phyloP scores from a whole-genome alignment of 441 rosid genomes.

The Viola pubescens region DNA sequence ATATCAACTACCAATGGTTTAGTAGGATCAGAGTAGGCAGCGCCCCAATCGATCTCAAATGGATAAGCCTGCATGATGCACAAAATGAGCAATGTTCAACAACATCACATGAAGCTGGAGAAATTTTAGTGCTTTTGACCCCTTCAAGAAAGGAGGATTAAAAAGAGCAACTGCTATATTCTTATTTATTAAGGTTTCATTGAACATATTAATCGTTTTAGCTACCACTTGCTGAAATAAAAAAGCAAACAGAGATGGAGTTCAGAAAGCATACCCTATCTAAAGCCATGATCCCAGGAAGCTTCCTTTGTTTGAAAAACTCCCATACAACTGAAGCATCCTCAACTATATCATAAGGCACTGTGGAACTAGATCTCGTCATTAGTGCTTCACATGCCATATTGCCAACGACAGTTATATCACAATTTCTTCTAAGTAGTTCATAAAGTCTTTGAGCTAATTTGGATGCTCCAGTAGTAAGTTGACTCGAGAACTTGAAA shows the following conservation, averaged over 20 bases:
- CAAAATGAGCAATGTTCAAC: slow-evolving; percentile 7
- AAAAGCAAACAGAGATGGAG: slow-evolving; percentile 9
- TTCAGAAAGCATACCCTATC: slow-evolving; percentile 43
- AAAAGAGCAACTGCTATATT: slow-evolving; percentile 1
- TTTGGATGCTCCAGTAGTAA: slow-evolving; percentile 31
- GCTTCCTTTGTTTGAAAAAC: slow-evolving; percentile 56
- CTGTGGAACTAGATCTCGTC: slow-evolving; percentile 23
- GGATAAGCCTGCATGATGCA: slow-evolving; percentile 55
- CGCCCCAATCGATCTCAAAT: slow-evolving; percentile 46
- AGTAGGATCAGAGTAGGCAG: slow-evolving; percentile 33
- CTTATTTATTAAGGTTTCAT: not conserved
- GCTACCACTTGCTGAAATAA: slow-evolving; percentile 2
- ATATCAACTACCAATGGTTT: slow-evolving; percentile 61
- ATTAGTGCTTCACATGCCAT: slow-evolving; percentile 35
- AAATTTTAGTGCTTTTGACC: not conserved
- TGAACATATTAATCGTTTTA: not conserved
- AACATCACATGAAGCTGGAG: slow-evolving; percentile 6
- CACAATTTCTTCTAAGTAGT: slow-evolving; percentile 28
- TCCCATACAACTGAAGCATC: slow-evolving; percentile 56
- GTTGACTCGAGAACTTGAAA: slow-evolving; percentile 30
- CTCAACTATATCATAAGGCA: slow-evolving; percentile 30
- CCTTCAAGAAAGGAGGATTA: not conserved
- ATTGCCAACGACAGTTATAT: slow-evolving; percentile 45
- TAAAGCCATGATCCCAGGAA: slow-evolving; percentile 57
- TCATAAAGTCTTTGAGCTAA: slow-evolving; percentile 35